Evolutionary conservation across 2,329 filamentous ascomycete genomes (phyloP), one percentile per base, ranked within the genome.

Genomic region (Botryotinia convoluta): DNA sequence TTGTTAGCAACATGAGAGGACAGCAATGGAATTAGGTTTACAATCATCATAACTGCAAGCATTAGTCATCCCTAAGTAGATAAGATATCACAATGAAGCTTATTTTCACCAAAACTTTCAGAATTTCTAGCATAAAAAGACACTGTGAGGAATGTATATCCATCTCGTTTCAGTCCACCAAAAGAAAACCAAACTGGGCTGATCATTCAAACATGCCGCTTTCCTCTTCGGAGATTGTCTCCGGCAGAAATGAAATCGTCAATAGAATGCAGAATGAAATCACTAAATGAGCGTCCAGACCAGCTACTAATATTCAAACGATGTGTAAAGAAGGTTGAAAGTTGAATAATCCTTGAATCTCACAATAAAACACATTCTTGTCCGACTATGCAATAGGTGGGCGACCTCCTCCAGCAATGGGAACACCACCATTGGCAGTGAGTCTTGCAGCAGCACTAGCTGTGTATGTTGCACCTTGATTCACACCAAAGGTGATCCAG

Each of bases 361-460:
- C 2, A 12, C 1, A 35, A 60, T 22, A 3, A 60, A 35, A 22
- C 3, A 60, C 18, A 32, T 22, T 22, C 18, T 9, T 35, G 8
- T 60, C 9, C 4, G 18, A 35, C 10, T 35, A 22, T 60, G 57
- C 57, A 22, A 20, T 60, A 12, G 57, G 18, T 35, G 32, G 18
- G 10, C 57, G 29, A 20, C 29, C 29, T 22, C 37, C 61, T 16
- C 22, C 37, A 20, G 37, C 26, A 63, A 39, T 26, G 37, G 61
- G 26, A n/a, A 44, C 37, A 22, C 35, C 12, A 12, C 37, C 37
- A 39, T 29, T 44, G 12, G 37, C 37, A 39, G 39, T 63, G 26
- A 44, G 35, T 39, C 37, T 39, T 63, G 54, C 57, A 44, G 68
- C 68, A 35, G 68, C 39, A 26, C 51, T 45, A n/a, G 54, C 68